Evolutionary conservation across 2,329 filamentous ascomycete species (phyloP).

Genomic region (Verticillium klebahnii): DNA sequence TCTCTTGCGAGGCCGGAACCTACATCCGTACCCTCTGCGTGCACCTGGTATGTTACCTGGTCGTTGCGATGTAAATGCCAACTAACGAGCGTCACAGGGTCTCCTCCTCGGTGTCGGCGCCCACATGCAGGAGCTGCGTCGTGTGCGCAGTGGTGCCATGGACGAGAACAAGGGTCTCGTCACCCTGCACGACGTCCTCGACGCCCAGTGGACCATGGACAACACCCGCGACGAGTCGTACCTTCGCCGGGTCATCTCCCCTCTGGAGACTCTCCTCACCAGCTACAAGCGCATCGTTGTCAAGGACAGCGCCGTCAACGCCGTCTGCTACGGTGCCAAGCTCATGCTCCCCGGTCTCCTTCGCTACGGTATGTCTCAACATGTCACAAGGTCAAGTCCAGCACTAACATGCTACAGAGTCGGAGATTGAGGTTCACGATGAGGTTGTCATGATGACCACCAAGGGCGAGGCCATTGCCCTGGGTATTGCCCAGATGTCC

Average conservation of each 20-base stretch:
- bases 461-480: slow-evolving; percentile 96
- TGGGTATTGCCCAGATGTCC: slow-evolving; percentile 96
- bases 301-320: slow-evolving; percentile 95
- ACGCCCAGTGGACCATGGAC: slow-evolving; percentile 94
- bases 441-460: slow-evolving; percentile 98
- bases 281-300: slow-evolving; percentile 96
- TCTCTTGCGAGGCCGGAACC: slow-evolving; percentile 96
- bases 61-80: slow-evolving; percentile 17
- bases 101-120: slow-evolving; percentile 74
- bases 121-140: slow-evolving; percentile 96
- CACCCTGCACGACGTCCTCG: slow-evolving; percentile 90
- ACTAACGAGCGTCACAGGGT: slow-evolving; percentile 34
- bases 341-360: slow-evolving; percentile 96
- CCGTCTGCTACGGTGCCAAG: slow-evolving; percentile 97
- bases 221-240: slow-evolving; percentile 88
- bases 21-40: slow-evolving; percentile 99
- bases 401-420: slow-evolving; percentile 50
- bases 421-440: slow-evolving; percentile 88
- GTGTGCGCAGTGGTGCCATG: slow-evolving; percentile 93
- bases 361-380: slow-evolving; percentile 66
- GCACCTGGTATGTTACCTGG: slow-evolving; percentile 51
- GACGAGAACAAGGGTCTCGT: slow-evolving; percentile 85
- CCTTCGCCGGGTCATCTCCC: slow-evolving; percentile 84
- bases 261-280: slow-evolving; percentile 85
- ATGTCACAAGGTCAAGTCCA: neutral